These are phyloP conservation scores for Fusarium mexicanum DNA, from an alignment of 2,329 filamentous ascomycete species.

Conservation along the genomic window DNA sequence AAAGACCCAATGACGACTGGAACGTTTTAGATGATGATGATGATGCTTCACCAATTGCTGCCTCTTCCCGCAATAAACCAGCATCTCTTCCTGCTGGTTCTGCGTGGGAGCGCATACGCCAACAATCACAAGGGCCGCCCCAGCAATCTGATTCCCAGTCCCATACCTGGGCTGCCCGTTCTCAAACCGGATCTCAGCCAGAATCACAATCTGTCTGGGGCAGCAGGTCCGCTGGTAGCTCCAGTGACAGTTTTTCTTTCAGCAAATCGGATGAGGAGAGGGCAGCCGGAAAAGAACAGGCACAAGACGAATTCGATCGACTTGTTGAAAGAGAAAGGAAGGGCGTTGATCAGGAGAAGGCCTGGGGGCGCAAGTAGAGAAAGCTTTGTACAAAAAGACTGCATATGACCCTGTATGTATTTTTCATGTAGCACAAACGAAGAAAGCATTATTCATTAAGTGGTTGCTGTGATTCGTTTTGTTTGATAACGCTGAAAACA, in stretches of 20 bases:
- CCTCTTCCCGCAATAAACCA: constrained; percentile 41
- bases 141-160: constrained; percentile 29
- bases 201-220: constrained; percentile 39
- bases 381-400: not conserved
- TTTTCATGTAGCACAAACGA: constrained; percentile 1
- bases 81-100: constrained; percentile 42
- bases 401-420: constrained; percentile 2
- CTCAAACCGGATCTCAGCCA: constrained; percentile 15
- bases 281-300: constrained; percentile 53
- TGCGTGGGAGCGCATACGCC: constrained; percentile 58
- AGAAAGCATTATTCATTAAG: not conserved
- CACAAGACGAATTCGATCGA: constrained; percentile 62
- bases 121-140: constrained; percentile 39
- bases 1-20: constrained; percentile 37
- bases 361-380: constrained; percentile 37
- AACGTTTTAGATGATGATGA: constrained; percentile 46
- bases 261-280: constrained; percentile 51
- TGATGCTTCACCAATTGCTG: constrained; percentile 57
- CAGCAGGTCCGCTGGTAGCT: constrained; percentile 41
- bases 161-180: constrained; percentile 23
- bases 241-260: constrained; percentile 48
- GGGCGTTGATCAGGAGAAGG: constrained; percentile 43
- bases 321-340: constrained; percentile 58
- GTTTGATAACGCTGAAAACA: not conserved
- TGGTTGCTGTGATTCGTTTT: not conserved